A percentile compares a stretch with the other conserved stretches of the same genome.
Conservation (phyloP, 257 asterid genomes). For the Solanum chilense region DNA sequence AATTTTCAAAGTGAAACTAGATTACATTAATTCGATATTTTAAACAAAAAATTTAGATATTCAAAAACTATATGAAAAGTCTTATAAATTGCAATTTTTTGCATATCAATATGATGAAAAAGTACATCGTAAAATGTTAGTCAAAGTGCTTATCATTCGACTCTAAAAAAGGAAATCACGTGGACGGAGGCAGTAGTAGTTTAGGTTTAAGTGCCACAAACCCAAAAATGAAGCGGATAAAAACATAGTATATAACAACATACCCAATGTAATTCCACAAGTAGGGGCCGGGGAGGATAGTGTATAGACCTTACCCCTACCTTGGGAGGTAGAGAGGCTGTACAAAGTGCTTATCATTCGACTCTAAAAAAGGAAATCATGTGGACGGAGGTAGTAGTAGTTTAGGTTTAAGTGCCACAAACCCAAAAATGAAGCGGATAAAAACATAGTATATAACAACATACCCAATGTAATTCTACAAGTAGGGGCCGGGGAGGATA, state of each 20-base stretch:
- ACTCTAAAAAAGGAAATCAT: no score
- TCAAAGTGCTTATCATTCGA: no score
- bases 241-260: not conserved
- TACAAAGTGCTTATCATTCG: no score
- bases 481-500: not conserved
- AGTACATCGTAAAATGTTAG: no score
- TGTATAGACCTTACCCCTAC: not conserved
- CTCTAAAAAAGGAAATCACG: no score
- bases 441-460: not conserved
- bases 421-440: not conserved
- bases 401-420: not conserved
- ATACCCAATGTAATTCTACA: not conserved
- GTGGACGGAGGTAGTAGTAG: not conserved
- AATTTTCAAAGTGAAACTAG: no score
- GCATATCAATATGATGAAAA: no score
- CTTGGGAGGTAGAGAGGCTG: not conserved
- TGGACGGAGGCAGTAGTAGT: not conserved
- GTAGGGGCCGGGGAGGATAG: not conserved
- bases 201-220: not conserved
- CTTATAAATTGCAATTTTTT: no score
- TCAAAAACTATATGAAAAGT: no score
- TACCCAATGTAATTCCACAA: not conserved
- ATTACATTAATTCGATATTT: no score
- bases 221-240: not conserved
- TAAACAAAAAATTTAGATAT: no score